Percentiles rank a stretch among this genome's conserved stretches.
phyloP scores from a whole-genome alignment of 352 stramenopile genomes.

The Phytophthora melonis region DNA sequence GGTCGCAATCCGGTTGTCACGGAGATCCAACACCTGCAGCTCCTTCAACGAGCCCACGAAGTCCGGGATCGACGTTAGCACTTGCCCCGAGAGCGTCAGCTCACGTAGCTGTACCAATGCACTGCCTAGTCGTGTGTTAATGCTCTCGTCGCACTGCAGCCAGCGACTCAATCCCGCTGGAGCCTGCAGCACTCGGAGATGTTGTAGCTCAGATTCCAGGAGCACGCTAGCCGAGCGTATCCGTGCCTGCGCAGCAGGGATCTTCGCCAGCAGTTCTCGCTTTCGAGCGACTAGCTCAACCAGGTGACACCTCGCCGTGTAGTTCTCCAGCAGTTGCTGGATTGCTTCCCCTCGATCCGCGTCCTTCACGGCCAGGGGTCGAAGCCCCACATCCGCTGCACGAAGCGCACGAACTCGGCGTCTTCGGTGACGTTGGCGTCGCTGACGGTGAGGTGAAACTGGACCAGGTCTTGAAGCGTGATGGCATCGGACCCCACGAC shows the following conservation, averaged over 20 bases:
- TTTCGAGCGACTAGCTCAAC: constrained; percentile 35
- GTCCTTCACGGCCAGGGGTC: constrained; percentile 41
- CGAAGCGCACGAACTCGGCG: constrained; percentile 65
- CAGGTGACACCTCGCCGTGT: constrained; percentile 31
- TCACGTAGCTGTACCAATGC: constrained; percentile 19
- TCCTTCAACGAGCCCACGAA: constrained; percentile 34
- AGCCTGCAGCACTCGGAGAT: constrained; percentile 33
- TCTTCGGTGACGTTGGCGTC: constrained; percentile 60
- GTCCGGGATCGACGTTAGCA: constrained; percentile 22
- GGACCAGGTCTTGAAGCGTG: constrained; percentile 48
- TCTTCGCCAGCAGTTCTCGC: constrained; percentile 36
- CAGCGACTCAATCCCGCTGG: constrained; percentile 27
- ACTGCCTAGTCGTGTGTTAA: constrained; percentile 21
- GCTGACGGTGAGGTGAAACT: constrained; percentile 60
- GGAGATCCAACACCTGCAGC: constrained; percentile 41
- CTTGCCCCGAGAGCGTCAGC: constrained; percentile 27
- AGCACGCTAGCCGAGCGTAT: constrained; percentile 25
- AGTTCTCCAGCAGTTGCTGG: constrained; percentile 45
- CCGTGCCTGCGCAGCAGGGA: constrained; percentile 29
- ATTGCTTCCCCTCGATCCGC: constrained; percentile 40
- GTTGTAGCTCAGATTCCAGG: constrained; percentile 32
- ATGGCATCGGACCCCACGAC: constrained; percentile 25
- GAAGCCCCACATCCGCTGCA: constrained; percentile 73
- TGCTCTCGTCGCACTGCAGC: constrained; percentile 33
- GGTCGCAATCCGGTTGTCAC: constrained; percentile 35